phyloP scores from a whole-genome alignment of 2,329 filamentous ascomycete genomes.

The Davidsoniella eucalypti region DNA sequence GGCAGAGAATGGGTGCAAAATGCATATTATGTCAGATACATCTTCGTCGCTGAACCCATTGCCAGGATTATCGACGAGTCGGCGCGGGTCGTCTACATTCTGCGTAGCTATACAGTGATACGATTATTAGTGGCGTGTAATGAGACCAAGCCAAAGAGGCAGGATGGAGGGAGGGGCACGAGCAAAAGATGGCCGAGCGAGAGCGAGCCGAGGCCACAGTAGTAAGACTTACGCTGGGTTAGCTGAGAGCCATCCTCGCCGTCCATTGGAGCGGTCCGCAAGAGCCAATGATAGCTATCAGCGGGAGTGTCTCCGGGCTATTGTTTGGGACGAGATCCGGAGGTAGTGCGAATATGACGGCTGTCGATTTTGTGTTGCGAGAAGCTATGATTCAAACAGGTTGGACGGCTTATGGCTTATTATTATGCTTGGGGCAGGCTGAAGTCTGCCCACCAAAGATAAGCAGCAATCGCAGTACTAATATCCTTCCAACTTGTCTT shows the following conservation, averaged over 20 bases:
- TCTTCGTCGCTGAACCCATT: conserved; percentile 72
- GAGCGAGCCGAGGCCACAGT: background rate
- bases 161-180: background rate
- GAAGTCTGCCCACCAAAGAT: too few species aligned
- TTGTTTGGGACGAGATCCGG: too few species aligned
- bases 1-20: conserved; percentile 64
- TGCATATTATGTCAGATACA: conserved; percentile 74
- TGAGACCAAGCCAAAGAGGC: too few species aligned
- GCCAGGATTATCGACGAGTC: conserved; percentile 50
- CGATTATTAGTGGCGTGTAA: background rate
- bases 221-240: conserved; percentile 8
- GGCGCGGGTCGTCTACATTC: conserved; percentile 62
- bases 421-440: too few species aligned
- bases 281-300: background rate
- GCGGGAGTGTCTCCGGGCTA: too few species aligned
- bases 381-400: too few species aligned
- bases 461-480: too few species aligned
- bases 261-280: conserved; percentile 22
- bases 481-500: too few species aligned
- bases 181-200: background rate
- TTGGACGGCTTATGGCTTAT: too few species aligned
- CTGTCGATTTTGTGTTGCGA: too few species aligned
- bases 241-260: conserved; percentile 21
- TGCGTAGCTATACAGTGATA: conserved; percentile 45
- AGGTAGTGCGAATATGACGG: too few species aligned